phyloP scores from a whole-genome alignment of 1,284 basidiomycete genomes.

The Austroboletus sp. region DNA sequence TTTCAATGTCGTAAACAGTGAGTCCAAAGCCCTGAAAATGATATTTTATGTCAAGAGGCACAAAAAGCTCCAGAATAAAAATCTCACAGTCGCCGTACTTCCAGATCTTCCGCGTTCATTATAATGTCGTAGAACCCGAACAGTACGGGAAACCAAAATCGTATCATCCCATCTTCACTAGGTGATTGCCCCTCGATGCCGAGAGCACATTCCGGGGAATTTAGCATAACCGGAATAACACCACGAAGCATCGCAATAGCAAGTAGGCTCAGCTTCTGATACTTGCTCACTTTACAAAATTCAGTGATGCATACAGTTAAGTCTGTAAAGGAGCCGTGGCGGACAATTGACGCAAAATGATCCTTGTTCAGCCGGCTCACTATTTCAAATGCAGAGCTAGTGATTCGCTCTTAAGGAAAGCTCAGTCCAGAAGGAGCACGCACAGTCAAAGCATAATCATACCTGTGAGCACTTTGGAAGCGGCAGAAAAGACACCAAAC shows the following conservation, averaged over 20 bases:
- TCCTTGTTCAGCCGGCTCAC: slow-evolving; percentile 87
- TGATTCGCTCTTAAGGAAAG: slow-evolving; percentile 68
- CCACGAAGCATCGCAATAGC: slow-evolving; percentile 95
- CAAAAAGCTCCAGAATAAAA: neutral
- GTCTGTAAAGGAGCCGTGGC: slow-evolving; percentile 91
- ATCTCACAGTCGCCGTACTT: slow-evolving; percentile 88
- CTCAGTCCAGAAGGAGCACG: slow-evolving; percentile 4
- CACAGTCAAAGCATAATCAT: slow-evolving; percentile 14
- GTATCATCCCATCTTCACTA: slow-evolving; percentile 60
- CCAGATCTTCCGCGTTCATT: slow-evolving; percentile 99
- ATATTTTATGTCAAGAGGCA: slow-evolving; percentile 3
- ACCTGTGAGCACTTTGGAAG: slow-evolving; percentile 90
- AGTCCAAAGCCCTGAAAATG: slow-evolving; percentile 77
- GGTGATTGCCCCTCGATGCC: slow-evolving; percentile 34
- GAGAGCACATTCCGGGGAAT: slow-evolving; percentile 75
- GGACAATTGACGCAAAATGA: slow-evolving; percentile 86
- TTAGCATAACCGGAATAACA: slow-evolving; percentile 87
- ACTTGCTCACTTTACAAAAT: slow-evolving; percentile 98
- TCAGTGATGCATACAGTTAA: slow-evolving; percentile 96
- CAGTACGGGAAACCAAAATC: slow-evolving; percentile 94
- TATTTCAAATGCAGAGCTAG: slow-evolving; percentile 92
- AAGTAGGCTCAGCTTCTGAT: slow-evolving; percentile 94
- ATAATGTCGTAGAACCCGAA: slow-evolving; percentile 99
- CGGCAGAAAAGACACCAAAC: slow-evolving; percentile 96
- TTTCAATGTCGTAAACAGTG: slow-evolving; percentile 91